Conservation (phyloP, 2,329 filamentous ascomycete species). For the Scedosporium aurantiacum region DNA sequence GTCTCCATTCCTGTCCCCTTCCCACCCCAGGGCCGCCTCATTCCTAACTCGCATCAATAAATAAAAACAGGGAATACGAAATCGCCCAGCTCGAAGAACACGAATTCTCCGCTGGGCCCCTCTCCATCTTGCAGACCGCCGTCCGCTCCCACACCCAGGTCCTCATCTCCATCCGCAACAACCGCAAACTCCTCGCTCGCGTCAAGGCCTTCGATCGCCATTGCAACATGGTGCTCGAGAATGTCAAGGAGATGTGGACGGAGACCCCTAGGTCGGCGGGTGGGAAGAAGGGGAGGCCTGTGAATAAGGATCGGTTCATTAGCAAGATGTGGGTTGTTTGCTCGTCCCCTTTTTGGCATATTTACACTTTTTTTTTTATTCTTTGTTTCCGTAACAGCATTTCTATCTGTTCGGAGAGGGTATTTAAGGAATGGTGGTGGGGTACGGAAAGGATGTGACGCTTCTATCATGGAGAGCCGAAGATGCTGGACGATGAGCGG, state of each 20-base stretch:
- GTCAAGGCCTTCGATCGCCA: slow-evolving; percentile 98
- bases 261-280: slow-evolving; percentile 75
- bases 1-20: slow-evolving; percentile 23
- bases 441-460: no score
- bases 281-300: slow-evolving; percentile 78
- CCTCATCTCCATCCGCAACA: slow-evolving; percentile 94
- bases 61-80: slow-evolving; percentile 69
- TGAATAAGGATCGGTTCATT: slow-evolving; percentile 98
- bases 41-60: slow-evolving; percentile 8
- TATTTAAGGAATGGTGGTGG: neutral
- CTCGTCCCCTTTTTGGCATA: neutral
- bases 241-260: slow-evolving; percentile 96
- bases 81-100: slow-evolving; percentile 59
- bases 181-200: slow-evolving; percentile 90
- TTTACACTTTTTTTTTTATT: slow-evolving; percentile 5
- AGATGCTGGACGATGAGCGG: no score
- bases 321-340: slow-evolving; percentile 71
- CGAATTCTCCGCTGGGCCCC: slow-evolving; percentile 40
- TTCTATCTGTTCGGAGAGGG: neutral
- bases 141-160: slow-evolving; percentile 92
- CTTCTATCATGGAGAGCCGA: no score
- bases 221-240: slow-evolving; percentile 98
- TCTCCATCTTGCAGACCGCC: slow-evolving; percentile 93
- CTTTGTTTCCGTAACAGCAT: neutral
- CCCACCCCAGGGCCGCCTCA: slow-evolving; percentile 12